A percentile compares a stretch with the other conserved stretches of the same genome.
Conservation (phyloP, 169 alveolate species). For the Cryptosporidium sp. region DNA sequence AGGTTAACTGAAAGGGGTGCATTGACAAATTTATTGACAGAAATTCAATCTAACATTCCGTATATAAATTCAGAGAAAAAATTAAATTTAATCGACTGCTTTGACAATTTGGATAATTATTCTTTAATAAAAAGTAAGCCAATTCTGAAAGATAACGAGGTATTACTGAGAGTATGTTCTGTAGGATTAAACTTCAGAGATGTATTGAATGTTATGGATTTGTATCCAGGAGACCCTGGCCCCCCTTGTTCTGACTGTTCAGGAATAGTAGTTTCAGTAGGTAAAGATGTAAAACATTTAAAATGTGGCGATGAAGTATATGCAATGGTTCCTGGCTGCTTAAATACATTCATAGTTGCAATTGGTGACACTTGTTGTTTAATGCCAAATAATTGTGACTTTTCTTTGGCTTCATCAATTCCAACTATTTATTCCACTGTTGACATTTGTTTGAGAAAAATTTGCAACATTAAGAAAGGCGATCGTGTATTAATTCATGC, state of each 20-base stretch:
- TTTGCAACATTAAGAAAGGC: constrained; percentile 45
- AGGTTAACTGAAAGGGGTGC: constrained; percentile 65
- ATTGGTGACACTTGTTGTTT: constrained; percentile 59
- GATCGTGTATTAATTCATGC: constrained; percentile 71
- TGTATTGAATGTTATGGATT: constrained; percentile 77
- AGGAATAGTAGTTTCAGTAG: constrained; percentile 64
- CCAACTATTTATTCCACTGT: constrained; percentile 72
- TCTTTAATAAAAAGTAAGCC: neutral
- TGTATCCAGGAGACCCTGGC: constrained; percentile 68
- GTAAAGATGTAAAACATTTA: constrained; percentile 42
- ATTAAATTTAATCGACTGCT: constrained; percentile 1
- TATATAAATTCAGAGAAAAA: constrained; percentile 19
- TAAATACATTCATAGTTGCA: constrained; percentile 59
- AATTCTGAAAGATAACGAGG: constrained; percentile 41
- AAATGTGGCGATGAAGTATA: constrained; percentile 72
- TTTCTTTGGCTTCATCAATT: constrained; percentile 45
- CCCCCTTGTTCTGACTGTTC: constrained; percentile 75
- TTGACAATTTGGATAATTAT: constrained; percentile 8
- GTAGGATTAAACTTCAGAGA: constrained; percentile 81
- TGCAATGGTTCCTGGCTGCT: constrained; percentile 76
- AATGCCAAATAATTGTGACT: constrained; percentile 58
- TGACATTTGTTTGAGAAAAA: constrained; percentile 49
- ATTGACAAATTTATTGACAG: constrained; percentile 36
- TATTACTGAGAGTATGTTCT: constrained; percentile 78
- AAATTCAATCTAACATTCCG: neutral